Evolutionary conservation across 75 land plant species (phyloP).

Genomic region (Selaginella moellendorffii): DNA sequence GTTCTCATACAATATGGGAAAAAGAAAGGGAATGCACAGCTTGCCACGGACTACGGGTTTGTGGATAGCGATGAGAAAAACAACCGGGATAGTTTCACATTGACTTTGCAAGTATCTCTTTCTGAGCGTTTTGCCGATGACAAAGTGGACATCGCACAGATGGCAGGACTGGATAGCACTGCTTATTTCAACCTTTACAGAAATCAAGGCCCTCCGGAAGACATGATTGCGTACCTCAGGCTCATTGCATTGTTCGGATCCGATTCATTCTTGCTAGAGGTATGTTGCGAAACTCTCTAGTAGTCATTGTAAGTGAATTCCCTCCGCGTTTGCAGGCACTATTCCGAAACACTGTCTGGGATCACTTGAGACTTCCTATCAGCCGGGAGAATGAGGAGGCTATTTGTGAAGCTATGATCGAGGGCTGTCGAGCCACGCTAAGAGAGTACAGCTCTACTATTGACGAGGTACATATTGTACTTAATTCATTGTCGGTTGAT

Average conservation of each 20-base stretch:
- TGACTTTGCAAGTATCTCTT: not conserved
- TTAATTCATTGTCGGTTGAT: not conserved
- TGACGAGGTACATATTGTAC: constrained; percentile 53
- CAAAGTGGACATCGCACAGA: constrained; percentile 81
- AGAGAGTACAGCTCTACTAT: constrained; percentile 53
- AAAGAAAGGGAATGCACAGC: constrained; percentile 75
- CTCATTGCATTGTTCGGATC: constrained; percentile 65
- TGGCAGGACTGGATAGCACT: constrained; percentile 51
- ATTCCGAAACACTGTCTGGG: constrained; percentile 79
- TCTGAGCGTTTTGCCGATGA: constrained; percentile 66
- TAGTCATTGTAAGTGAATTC: not conserved
- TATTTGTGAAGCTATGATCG: constrained; percentile 50
- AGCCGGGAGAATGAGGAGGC: constrained; percentile 78
- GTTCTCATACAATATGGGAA: constrained; percentile 80
- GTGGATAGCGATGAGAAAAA: constrained; percentile 26
- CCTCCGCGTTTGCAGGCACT: constrained; percentile 15
- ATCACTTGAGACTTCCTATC: constrained; percentile 58
- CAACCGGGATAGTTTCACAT: not conserved
- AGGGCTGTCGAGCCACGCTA: constrained; percentile 55
- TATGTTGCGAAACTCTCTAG: not conserved
- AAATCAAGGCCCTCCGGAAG: constrained; percentile 49
- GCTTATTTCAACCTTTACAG: constrained; percentile 55
- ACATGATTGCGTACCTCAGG: constrained; percentile 58
- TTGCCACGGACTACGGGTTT: constrained; percentile 87
- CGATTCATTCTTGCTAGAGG: constrained; percentile 81